Base-by-base conservation (phyloP, 805 yeast species). In the Candida jianshihensis region DNA sequence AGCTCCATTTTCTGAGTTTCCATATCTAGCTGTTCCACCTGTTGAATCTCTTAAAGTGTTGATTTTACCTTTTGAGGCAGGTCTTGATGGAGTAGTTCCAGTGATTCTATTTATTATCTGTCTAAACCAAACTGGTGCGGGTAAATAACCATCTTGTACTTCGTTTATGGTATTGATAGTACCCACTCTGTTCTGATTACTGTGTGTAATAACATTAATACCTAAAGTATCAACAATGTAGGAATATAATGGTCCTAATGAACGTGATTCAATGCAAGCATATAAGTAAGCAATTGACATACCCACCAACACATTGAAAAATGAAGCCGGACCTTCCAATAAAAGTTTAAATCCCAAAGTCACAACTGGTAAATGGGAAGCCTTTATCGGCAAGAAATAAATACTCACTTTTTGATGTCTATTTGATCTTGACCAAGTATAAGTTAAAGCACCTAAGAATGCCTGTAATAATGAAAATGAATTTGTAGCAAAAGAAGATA, bases 261-360 rank as follows among this genome's bases (percentile, higher is more conserved):
- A 71, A 24, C 63, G 59, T 0, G 81, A 72, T 46, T 76, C 81
- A 24, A 75, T 53, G 49, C 85, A 78, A 40, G 72, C 75, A 57
- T 78, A 78, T 13, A 73, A 44, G 47, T 78, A 78, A 0, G 78
- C 82, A 3, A 73, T 71, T 10, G 63, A 49, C 48, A 73, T 66
- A 2, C 85, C 83, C n/a, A 67, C 49, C 2, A 71, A 40, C 0
- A 71, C 60, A 35, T 65, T 63, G 6, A 63, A 46, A 38, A 70
- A 63, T 6, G 67, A 53, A 3, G 50, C 41, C 3, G 40, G 38
- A 4, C 78, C 78, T 28, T 62, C 66, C 4, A 68, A 53, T 18
- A 78, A 54, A 25, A 66, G 51, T 22, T 68, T 53, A 44, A 68
- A 67, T 1, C 70, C 70, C 8, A 68, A 39, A 1, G 66, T 60